phyloP scores from a whole-genome alignment of 441 rosid species.

The Corymbia calophylla region DNA sequence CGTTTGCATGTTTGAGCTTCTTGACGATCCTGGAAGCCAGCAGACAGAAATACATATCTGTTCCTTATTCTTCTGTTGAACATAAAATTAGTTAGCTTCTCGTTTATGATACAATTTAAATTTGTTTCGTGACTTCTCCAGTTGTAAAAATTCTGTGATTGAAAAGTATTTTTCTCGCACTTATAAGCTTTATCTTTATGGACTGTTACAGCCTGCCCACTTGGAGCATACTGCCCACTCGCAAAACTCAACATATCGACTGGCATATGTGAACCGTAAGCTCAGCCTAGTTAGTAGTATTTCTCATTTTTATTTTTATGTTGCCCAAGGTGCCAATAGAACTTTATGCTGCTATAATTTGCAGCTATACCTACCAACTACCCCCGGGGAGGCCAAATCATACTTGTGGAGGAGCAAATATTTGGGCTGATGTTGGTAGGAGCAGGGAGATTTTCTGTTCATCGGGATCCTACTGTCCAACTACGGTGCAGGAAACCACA shows the following conservation, averaged over 20 bases:
- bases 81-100: neutral
- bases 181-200: neutral
- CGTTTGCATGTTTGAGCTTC: neutral
- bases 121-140: neutral
- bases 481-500: constrained; percentile 34
- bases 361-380: constrained; percentile 75
- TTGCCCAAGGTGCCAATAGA: neutral
- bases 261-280: constrained; percentile 66
- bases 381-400: constrained; percentile 66
- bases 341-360: constrained; percentile 15
- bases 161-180: neutral
- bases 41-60: neutral
- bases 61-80: neutral
- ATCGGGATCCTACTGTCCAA: constrained; percentile 77
- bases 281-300: constrained; percentile 1
- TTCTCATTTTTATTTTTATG: neutral
- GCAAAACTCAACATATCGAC: constrained; percentile 51
- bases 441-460: constrained; percentile 80
- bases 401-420: constrained; percentile 91
- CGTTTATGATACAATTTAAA: neutral
- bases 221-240: constrained; percentile 60
- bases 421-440: constrained; percentile 69
- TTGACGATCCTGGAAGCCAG: neutral
- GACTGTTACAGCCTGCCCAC: constrained; percentile 38
- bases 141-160: neutral